Evolutionary conservation across 2,329 filamentous ascomycete species (phyloP).

Genomic region (Chaetomiaceae sp.): DNA sequence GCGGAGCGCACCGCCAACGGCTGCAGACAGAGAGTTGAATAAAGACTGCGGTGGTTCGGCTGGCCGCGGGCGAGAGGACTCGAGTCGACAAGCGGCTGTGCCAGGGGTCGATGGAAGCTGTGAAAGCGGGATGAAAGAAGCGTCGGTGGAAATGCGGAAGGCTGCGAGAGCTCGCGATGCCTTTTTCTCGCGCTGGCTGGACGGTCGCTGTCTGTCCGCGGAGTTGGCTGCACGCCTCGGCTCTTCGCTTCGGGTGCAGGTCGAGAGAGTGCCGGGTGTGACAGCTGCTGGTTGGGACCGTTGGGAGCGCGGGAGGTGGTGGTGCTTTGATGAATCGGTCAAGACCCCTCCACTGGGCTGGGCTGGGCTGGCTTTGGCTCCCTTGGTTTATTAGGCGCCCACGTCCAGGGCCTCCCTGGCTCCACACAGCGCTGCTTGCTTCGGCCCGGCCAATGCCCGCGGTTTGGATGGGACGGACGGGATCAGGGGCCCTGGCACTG

Average conservation of each 20-base stretch:
- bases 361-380: not conserved
- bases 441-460: constrained; percentile 10
- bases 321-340: constrained; percentile 2
- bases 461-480: not conserved
- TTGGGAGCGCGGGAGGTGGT: not conserved
- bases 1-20: not conserved
- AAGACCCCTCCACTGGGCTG: constrained; percentile 6
- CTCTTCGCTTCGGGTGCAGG: not conserved
- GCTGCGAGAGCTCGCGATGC: not conserved
- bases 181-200: not conserved
- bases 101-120: too few species aligned
- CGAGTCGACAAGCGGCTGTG: too few species aligned
- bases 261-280: not conserved
- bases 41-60: not conserved
- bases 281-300: not conserved
- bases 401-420: constrained; percentile 11
- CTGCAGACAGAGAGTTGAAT: not conserved
- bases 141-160: not conserved
- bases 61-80: not conserved
- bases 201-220: not conserved
- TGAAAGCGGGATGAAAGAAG: constrained; percentile 1
- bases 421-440: constrained; percentile 11
- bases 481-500: not conserved
- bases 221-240: not conserved
- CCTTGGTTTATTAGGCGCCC: too few species aligned